phyloP scores from a whole-genome alignment of 1,284 basidiomycete genomes.

The Malassezia equina region DNA sequence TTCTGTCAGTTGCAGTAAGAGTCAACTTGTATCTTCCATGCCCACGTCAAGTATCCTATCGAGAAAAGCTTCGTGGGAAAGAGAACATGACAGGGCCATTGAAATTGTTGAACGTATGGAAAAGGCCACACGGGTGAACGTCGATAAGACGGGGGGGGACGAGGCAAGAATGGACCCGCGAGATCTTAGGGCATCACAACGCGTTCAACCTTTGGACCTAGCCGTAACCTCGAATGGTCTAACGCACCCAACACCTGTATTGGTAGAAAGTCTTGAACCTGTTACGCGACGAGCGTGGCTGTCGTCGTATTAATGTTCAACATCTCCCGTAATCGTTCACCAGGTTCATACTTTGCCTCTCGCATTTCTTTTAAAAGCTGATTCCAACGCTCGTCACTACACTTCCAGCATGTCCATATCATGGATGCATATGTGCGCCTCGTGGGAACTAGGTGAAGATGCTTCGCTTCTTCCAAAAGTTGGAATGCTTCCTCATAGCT shows the following conservation, averaged over 20 bases:
- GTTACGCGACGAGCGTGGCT: conserved; percentile 6
- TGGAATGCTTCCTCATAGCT: conserved; percentile 31
- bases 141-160: background rate
- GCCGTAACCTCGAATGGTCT: background rate
- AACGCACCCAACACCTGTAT: background rate
- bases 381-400: conserved; percentile 26
- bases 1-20: background rate
- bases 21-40: background rate
- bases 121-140: background rate
- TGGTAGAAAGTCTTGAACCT: conserved; percentile 8
- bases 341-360: conserved; percentile 20
- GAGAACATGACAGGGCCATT: conserved; percentile 1
- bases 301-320: conserved; percentile 1
- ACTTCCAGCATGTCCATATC: conserved; percentile 24
- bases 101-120: conserved; percentile 15
- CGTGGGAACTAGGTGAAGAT: conserved; percentile 19
- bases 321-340: conserved; percentile 3
- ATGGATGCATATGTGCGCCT: conserved; percentile 29
- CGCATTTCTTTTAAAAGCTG: conserved; percentile 25
- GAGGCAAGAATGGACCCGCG: background rate
- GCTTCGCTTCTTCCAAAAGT: conserved; percentile 30
- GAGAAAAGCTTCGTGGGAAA: background rate
- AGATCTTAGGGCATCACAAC: background rate
- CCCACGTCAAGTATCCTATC: background rate
- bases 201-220: conserved; percentile 10